phyloP scores from a whole-genome alignment of 352 stramenopile genomes.

The Phytopythium cucurbitacearum region DNA sequence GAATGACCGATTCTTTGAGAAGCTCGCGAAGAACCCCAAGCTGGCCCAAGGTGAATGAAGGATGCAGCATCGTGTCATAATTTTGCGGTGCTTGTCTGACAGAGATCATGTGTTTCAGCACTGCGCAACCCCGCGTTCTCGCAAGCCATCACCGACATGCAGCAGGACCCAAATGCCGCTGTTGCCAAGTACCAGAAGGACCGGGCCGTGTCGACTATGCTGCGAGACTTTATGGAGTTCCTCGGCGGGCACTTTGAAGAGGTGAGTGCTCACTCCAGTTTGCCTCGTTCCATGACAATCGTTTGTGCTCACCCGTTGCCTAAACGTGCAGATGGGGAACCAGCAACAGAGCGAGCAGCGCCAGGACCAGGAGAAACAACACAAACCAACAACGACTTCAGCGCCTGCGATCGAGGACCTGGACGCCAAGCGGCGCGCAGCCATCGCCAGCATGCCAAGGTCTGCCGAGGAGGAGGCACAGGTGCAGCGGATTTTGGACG shows the following conservation, averaged over 20 bases:
- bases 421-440: conserved; percentile 41
- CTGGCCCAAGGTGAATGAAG: conserved; percentile 37
- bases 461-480: conserved; percentile 59
- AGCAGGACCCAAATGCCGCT: conserved; percentile 48
- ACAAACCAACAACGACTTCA: conserved; percentile 2
- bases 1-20: conserved; percentile 65
- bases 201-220: conserved; percentile 46
- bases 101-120: conserved; percentile 19
- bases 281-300: background rate
- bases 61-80: background rate
- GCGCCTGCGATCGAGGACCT: conserved; percentile 47
- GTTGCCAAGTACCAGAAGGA: conserved; percentile 71
- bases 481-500: conserved; percentile 60
- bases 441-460: conserved; percentile 54
- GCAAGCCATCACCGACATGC: conserved; percentile 64
- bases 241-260: conserved; percentile 72
- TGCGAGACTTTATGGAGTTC: conserved; percentile 72
- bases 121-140: conserved; percentile 68
- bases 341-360: conserved; percentile 9
- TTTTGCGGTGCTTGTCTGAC: background rate
- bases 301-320: background rate
- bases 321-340: conserved; percentile 34
- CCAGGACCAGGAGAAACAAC: conserved; percentile 8
- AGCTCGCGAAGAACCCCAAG: conserved; percentile 52
- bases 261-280: conserved; percentile 26